Evolutionary conservation across 768 basidiomycete species (phyloP).

Genomic region (Hygrocybe punicea): DNA sequence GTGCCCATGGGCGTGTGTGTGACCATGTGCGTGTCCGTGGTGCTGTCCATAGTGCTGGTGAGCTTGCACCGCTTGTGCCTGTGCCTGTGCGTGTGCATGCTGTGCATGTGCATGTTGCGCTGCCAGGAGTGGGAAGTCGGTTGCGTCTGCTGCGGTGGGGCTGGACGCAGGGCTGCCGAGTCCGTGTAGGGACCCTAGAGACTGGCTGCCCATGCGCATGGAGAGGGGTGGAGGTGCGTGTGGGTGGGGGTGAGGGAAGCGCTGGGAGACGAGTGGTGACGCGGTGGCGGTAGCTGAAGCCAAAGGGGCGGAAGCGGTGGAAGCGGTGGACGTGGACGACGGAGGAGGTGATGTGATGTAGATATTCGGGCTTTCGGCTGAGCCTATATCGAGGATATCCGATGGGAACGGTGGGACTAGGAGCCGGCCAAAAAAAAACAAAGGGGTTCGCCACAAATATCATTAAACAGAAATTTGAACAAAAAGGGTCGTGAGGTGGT

Average conservation of each 20-base stretch:
- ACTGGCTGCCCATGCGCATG: background rate
- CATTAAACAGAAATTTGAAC: slow-evolving; percentile 2
- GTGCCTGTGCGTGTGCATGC: slow-evolving; percentile 6
- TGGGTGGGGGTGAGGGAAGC: background rate
- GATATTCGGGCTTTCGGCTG: slow-evolving; percentile 59
- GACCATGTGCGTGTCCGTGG: slow-evolving; percentile 19
- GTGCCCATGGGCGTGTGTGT: slow-evolving; percentile 9
- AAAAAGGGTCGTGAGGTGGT: background rate
- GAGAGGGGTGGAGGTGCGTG: slow-evolving; percentile 44
- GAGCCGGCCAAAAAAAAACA: background rate
- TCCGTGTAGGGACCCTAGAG: slow-evolving; percentile 7
- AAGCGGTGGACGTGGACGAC: slow-evolving; percentile 34
- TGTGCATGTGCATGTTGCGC: slow-evolving; percentile 6
- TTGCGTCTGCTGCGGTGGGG: slow-evolving; percentile 39
- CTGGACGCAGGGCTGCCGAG: slow-evolving; percentile 31
- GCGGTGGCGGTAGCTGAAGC: background rate
- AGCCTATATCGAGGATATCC: slow-evolving; percentile 48
- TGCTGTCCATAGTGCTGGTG: slow-evolving; percentile 25
- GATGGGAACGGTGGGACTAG: slow-evolving; percentile 46
- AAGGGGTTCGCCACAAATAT: too few species aligned
- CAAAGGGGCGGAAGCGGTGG: slow-evolving; percentile 17
- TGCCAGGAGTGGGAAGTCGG: slow-evolving; percentile 13
- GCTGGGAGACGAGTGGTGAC: background rate
- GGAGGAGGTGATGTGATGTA: slow-evolving; percentile 66
- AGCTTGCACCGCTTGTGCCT: background rate